Evolutionary conservation across 2,329 filamentous ascomycete species (phyloP).

Genomic region (Dryadomyces quercus-mongolicae): DNA sequence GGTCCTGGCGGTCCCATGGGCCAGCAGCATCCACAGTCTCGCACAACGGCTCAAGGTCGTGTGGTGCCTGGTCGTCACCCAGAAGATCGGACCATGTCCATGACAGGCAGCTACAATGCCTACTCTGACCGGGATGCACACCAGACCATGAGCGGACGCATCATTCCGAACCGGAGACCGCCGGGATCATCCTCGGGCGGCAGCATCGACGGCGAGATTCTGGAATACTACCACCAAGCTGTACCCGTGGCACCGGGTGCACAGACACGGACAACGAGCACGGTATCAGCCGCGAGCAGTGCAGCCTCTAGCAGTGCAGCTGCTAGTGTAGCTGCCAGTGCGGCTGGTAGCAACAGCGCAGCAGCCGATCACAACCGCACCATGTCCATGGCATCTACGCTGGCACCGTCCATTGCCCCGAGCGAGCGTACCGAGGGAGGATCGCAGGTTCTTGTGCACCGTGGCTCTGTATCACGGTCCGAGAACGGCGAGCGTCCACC

Average conservation of each 20-base stretch:
- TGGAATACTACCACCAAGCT: conserved; percentile 11
- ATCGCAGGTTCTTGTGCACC: conserved; percentile 31
- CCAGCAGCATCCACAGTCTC: conserved; percentile 33
- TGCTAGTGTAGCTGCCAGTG: too few relatives aligned
- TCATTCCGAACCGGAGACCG: conserved; percentile 66
- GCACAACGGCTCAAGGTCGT: conserved; percentile 83
- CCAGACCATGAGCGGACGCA: conserved; percentile 85
- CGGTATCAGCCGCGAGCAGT: conserved; percentile 23
- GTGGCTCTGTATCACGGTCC: conserved; percentile 43
- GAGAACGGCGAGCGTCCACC: conserved; percentile 42
- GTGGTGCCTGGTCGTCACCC: conserved; percentile 75
- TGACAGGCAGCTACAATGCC: conserved; percentile 62
- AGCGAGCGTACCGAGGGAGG: conserved; percentile 31
- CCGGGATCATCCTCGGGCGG: conserved; percentile 12
- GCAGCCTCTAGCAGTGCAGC: background rate
- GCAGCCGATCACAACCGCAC: conserved; percentile 37
- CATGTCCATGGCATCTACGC: conserved; percentile 88
- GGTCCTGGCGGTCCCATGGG: conserved; percentile 27
- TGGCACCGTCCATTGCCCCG: conserved; percentile 52
- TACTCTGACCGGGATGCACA: conserved; percentile 60
- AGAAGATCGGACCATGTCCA: conserved; percentile 89
- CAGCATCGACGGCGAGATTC: conserved; percentile 16
- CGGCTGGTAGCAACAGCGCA: conserved; percentile 22
- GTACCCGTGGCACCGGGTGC: conserved; percentile 26
- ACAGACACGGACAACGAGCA: conserved; percentile 40